Base-by-base conservation (phyloP, 2,329 filamentous ascomycete genomes). In the Talaromyces sp. region DNA sequence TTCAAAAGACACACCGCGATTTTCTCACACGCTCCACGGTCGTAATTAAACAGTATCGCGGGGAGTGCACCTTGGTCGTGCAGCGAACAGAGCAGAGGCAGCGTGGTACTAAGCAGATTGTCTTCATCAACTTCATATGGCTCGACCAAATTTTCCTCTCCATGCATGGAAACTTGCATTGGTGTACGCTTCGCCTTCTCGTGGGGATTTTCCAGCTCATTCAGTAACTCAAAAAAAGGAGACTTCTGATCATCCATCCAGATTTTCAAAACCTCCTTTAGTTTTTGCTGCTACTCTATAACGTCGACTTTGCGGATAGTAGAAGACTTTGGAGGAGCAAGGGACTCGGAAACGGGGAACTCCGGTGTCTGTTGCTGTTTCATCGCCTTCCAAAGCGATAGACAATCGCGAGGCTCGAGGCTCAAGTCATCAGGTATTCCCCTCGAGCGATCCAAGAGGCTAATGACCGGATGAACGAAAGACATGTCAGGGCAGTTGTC, bases 1-100 rank as follows among this genome's bases (percentile, higher is more conserved):
- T 3, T 23, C 4, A 61, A 2, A 2, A 61, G 27, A 23, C 54
- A 33, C 23, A 40, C 10, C 3, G 60, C 59, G 31, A 89, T 83
- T 9, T 73, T 71, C 72, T 92, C 89, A 67, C 90, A 93, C 33
- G 78, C 73, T 1, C 73, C 72, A 55, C 89, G 85, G 65, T 92
- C 88, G 67, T 90, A 94, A 69, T 91, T 90, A 79, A 94, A 94
- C 1, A 92, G 73, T 12, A 94, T 86, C 0, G 88, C 89, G 0
- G 90, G 90, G 0, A 94, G 79, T 0, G 87, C 88, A 60, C 85
- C 83, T 61, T 86, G 83, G 16, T 80, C 77, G 56, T 90, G 83
- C 0, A 92, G 78, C 2, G 60, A 57, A 30, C 10, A 54, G 9
- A 61, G 31, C 3, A 61, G 5, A 34, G 85, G 81, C 18, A 89